Percentiles rank a stretch among this genome's conserved stretches.
Evolutionary conservation across 441 rosid species (phyloP).

Genomic region (Bocquillonia castaneifolia): DNA sequence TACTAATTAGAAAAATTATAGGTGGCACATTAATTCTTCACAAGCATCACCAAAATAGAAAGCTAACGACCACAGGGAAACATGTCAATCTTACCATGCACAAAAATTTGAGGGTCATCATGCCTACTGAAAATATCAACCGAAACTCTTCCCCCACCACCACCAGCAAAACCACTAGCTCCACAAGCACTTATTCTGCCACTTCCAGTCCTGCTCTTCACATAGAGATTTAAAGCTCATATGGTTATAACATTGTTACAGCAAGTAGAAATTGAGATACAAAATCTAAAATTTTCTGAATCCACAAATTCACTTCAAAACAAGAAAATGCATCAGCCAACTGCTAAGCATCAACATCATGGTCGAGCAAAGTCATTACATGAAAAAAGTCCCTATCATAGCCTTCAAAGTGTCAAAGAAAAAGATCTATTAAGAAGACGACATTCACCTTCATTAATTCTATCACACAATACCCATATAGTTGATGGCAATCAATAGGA

Average conservation of each 20-base stretch:
- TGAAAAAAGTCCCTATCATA: background rate
- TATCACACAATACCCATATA: too few relatives aligned
- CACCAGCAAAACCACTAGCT: constrained; percentile 91
- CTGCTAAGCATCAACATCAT: background rate
- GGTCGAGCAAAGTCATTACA: background rate
- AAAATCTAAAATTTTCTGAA: background rate
- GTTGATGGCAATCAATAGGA: background rate
- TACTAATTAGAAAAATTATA: background rate
- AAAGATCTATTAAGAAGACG: background rate
- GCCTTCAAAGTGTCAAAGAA: background rate
- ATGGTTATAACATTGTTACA: background rate
- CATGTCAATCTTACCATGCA: constrained; percentile 63
- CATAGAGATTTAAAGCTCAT: constrained; percentile 25
- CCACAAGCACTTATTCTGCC: constrained; percentile 94
- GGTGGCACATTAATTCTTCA: background rate
- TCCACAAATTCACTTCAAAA: background rate
- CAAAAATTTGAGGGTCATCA: constrained; percentile 80
- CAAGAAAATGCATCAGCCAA: background rate
- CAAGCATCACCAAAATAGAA: constrained; percentile 2
- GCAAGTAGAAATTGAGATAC: constrained; percentile 2
- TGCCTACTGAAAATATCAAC: constrained; percentile 94
- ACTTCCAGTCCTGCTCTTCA: constrained; percentile 84
- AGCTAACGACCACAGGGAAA: background rate
- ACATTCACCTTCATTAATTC: background rate
- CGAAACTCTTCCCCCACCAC: constrained; percentile 98